These are phyloP conservation scores for Phytophthora palmivora DNA, from an alignment of 352 stramenopile species.

Conservation along the genomic window DNA sequence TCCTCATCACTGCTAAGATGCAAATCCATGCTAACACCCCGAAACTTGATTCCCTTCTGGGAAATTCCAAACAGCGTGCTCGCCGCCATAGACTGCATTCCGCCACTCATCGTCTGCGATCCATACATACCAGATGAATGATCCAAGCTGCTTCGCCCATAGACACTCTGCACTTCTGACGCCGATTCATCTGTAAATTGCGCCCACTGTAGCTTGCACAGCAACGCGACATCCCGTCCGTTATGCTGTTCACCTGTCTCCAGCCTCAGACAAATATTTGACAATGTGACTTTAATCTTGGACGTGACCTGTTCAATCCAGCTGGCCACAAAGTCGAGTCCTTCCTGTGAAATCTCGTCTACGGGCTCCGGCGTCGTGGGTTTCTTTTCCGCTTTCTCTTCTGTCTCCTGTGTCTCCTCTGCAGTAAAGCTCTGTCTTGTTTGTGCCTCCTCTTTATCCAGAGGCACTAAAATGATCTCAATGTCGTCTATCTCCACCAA, in stretches of 20 bases:
- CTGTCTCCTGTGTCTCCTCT: slow-evolving; percentile 8
- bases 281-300: slow-evolving; percentile 91
- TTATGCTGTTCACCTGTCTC: slow-evolving; percentile 72
- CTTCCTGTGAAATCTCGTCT: slow-evolving; percentile 89
- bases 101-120: slow-evolving; percentile 39
- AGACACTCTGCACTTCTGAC: slow-evolving; percentile 77
- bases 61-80: slow-evolving; percentile 86
- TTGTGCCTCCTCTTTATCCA: slow-evolving; percentile 28
- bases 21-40: slow-evolving; percentile 84
- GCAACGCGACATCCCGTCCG: slow-evolving; percentile 68
- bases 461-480: slow-evolving; percentile 85
- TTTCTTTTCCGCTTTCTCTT: slow-evolving; percentile 23
- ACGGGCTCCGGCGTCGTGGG: slow-evolving; percentile 43
- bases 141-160: slow-evolving; percentile 53
- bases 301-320: slow-evolving; percentile 92
- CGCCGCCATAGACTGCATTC: slow-evolving; percentile 81
- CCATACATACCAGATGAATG: slow-evolving; percentile 36
- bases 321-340: slow-evolving; percentile 89
- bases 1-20: slow-evolving; percentile 66
- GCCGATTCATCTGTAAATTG: slow-evolving; percentile 89
- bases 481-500: slow-evolving; percentile 90
- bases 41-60: slow-evolving; percentile 87
- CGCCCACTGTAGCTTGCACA: slow-evolving; percentile 80
- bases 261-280: slow-evolving; percentile 83
- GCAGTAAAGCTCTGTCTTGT: slow-evolving; percentile 11